Evolutionary conservation across 2,329 filamentous ascomycete genomes (phyloP), one percentile per base, ranked within the genome.

Genomic region (Penicillium sp.): DNA sequence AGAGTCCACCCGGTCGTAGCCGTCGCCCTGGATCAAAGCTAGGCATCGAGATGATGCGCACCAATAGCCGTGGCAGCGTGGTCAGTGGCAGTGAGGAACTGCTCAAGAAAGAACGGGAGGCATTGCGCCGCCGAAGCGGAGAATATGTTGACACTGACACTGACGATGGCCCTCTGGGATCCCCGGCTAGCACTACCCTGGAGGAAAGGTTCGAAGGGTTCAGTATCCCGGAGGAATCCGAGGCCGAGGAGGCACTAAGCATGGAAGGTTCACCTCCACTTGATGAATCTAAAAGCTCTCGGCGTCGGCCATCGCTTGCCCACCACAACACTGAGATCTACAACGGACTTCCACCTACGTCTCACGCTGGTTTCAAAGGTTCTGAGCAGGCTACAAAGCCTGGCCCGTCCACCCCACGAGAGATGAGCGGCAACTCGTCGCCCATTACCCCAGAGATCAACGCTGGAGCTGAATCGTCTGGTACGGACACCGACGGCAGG

Each of bases 11-110:
- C 66, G 59, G 79, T 41, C 79, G 84, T 37, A 79, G 77, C 16
- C 80, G 81, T 37, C 82, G 90, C 24, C 88, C 90, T 13, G 90
- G 89, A 53, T 96, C 92, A 0, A 97, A 96, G 74, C 84, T 98
- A 2, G 92, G 92, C 1, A 95, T 92, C 49, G 93, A 98, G 74
- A 97, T 98, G 93, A 93, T 97, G 91, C 87, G 93, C 48, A 96
- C 93, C 21, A 96, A 96, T 73, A 96, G 91, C 69, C 89, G 93
- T 66, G 93, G 96, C 48, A 96, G 93, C 68, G 84, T 90, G 31
- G 77, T 80, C 37, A 79, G 77, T 53, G 76, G 74, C 50, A 72
- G 72, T 49, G 77, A 79, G 45, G 77, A 79, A 35, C 59, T 71
- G 8, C 56, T 74, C 35, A 69, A 66, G 48, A 71, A 66, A 58